These are phyloP conservation scores for Calocybe gangraenosa DNA, from an alignment of 768 basidiomycete species.

Conservation along the genomic window DNA sequence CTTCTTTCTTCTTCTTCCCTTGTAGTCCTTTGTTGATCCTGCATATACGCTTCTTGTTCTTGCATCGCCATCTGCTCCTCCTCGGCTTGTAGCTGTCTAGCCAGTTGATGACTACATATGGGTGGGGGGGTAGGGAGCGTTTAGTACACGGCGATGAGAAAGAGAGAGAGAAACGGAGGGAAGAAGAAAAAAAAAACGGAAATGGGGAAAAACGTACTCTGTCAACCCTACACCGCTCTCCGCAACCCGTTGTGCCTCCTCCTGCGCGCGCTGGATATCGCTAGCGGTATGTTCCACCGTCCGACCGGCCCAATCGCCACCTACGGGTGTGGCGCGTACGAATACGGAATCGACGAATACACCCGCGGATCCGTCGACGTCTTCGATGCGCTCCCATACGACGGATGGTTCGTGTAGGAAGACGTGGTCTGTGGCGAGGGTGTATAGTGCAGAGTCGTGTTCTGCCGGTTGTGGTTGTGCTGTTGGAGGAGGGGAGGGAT, in stretches of 20 bases:
- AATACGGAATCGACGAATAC: conserved; percentile 79
- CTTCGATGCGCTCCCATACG: conserved; percentile 89
- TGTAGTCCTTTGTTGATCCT: conserved; percentile 22
- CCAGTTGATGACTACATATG: conserved; percentile 71
- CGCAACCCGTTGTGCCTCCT: conserved; percentile 19
- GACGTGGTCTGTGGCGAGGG: conserved; percentile 81
- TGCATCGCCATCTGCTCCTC: conserved; percentile 58
- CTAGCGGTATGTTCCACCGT: conserved; percentile 58
- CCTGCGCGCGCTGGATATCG: conserved; percentile 39
- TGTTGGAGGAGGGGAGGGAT: conserved; percentile 10
- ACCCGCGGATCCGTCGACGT: conserved; percentile 76
- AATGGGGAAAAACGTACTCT: conserved; percentile 52
- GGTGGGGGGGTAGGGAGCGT: too few relatives aligned
- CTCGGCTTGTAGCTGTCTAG: conserved; percentile 74
- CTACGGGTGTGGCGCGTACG: conserved; percentile 55
- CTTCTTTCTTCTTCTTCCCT: conserved; percentile 21
- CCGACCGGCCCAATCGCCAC: conserved; percentile 78
- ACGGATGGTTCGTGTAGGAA: conserved; percentile 75
- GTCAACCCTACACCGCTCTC: conserved; percentile 29
- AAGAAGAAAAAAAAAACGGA: background rate
- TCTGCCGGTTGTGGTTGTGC: background rate
- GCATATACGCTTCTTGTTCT: conserved; percentile 28
- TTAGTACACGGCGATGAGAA: too few relatives aligned
- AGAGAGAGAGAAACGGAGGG: too few relatives aligned
- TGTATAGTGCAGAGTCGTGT: conserved; percentile 53